phyloP scores from a whole-genome alignment of 306 rosid species.

The Cicer chorassanicum region DNA sequence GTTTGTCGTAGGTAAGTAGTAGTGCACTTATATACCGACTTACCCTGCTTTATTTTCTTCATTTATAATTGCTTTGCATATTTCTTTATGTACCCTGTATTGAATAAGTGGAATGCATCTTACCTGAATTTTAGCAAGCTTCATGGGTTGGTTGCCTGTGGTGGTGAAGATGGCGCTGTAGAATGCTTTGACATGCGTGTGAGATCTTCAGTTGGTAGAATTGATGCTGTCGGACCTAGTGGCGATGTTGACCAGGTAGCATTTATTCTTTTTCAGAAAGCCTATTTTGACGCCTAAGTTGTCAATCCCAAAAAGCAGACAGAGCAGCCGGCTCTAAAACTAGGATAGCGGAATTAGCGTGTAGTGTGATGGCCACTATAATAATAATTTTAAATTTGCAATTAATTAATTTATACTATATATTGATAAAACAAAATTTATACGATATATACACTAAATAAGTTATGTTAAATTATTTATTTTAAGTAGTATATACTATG shows the following conservation, averaged over 20 bases:
- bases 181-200: slow-evolving; percentile 89
- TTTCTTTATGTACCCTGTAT: slow-evolving; percentile 29
- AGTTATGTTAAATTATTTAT: background rate
- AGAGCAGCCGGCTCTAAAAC: slow-evolving; percentile 1
- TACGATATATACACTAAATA: background rate
- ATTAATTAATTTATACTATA: background rate
- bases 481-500: background rate
- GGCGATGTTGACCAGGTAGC: slow-evolving; percentile 81
- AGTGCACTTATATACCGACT: slow-evolving; percentile 40
- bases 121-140: slow-evolving; percentile 67
- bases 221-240: slow-evolving; percentile 76
- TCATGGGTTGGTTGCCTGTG: slow-evolving; percentile 94
- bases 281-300: background rate
- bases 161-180: slow-evolving; percentile 94
- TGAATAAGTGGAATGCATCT: slow-evolving; percentile 39
- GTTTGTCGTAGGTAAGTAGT: slow-evolving; percentile 76
- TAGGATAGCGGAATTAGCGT: background rate
- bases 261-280: slow-evolving; percentile 32
- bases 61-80: slow-evolving; percentile 30
- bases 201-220: slow-evolving; percentile 88
- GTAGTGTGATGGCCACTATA: background rate
- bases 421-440: background rate
- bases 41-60: slow-evolving; percentile 41
- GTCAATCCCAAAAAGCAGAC: background rate
- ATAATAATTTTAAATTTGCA: background rate